These are phyloP conservation scores for Bocquillonia castaneifolia DNA, from an alignment of 441 rosid genomes.

Conservation along the genomic window DNA sequence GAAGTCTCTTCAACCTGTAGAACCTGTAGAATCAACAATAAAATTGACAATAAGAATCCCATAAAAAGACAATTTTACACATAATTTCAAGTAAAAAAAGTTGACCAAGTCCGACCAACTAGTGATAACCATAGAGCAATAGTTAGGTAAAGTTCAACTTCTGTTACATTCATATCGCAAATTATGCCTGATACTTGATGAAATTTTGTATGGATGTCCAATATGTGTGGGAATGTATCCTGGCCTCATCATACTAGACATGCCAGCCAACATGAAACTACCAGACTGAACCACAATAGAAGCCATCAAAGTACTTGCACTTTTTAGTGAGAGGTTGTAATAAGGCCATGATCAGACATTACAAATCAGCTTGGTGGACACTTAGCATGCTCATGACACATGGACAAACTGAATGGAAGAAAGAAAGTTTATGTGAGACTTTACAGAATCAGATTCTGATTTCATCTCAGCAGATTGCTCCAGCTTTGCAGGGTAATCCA, in stretches of 20 bases:
- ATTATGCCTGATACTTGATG: not conserved
- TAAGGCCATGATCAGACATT: not conserved
- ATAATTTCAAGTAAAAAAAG: not conserved
- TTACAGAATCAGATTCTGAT: slow-evolving; percentile 49
- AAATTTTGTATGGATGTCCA: not conserved
- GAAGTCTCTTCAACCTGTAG: slow-evolving; percentile 59
- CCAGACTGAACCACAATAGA: not conserved
- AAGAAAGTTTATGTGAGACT: slow-evolving; percentile 9
- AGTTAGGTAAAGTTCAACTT: not conserved
- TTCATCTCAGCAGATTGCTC: slow-evolving; percentile 46
- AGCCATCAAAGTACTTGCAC: not conserved
- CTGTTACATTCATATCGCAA: not conserved
- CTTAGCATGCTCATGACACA: slow-evolving; percentile 6
- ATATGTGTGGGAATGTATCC: not conserved
- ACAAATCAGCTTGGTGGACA: not conserved
- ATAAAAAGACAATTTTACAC: not conserved
- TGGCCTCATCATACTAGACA: not conserved
- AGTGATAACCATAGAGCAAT: slow-evolving; percentile 4
- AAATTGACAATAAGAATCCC: not conserved
- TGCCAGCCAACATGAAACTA: not conserved
- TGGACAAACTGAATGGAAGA: not conserved
- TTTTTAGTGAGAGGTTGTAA: not conserved
- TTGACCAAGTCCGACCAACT: slow-evolving; percentile 16
- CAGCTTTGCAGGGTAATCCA: slow-evolving; percentile 90
- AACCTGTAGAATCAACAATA: not conserved